Evolutionary conservation across 2,329 filamentous ascomycete genomes (phyloP), one percentile per base, ranked within the genome.

Genomic region (Fusarium neocosmosporiellum): DNA sequence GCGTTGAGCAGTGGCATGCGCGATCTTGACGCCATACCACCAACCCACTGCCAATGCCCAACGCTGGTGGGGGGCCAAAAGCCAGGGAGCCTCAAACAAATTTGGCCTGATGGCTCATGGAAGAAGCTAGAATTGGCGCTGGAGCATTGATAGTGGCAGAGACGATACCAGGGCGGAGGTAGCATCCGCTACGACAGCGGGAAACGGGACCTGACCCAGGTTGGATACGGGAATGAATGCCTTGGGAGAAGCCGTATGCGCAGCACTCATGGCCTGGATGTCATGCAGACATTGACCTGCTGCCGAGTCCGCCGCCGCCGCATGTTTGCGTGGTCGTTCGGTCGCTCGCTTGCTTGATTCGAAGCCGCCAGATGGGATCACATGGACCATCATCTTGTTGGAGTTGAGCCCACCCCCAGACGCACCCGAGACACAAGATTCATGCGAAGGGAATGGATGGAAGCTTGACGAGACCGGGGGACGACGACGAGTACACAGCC

Each of bases 261-360:
- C 48, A 59, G 68, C 63, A 54, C 46, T 43, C 54, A 73, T 74
- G 53, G 63, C 50, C 66, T 71, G 29, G 67, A 76, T 72, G 72
- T 73, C 73, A 75, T 75, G 74, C 69, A 75, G 65, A 66, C 61
- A 70, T 72, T 72, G 70, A 70, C 70, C 46, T 70, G 70, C 70
- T 73, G 68, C 55, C 59, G 59, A 48, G 37, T 60, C 48, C 55
- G 62, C 63, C 59, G 64, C 59, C 48, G 67, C 67, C 53, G 65
- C 69, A 70, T 63, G 64, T 75, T 75, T 71, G 59, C 59, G 65
- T 59, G 46, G 46, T 50, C 46, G 46, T 50, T 50, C 27, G 27
- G 24, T 50, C 46, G 46, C 18, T 50, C 46, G 66, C 59, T 69
- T 59, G 61, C 53, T 65, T 67, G 67, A 61, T 76, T 71, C 65